Base-by-base conservation (phyloP, 805 yeast genomes). In the Candida tibetensis region DNA sequence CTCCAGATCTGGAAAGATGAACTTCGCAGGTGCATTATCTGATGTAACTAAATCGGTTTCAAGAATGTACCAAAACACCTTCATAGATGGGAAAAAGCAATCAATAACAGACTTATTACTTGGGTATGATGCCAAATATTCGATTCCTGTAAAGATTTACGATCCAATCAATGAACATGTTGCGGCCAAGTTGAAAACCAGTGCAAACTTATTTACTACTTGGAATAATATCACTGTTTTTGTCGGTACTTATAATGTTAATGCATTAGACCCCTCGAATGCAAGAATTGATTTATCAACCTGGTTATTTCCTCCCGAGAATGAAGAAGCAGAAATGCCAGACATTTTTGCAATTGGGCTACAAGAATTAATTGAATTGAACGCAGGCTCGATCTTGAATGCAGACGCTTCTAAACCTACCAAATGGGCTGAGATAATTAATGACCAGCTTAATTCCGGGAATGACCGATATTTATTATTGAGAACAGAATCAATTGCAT, bases 21-120 rank as follows among this genome's bases (percentile, higher is more conserved):
- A 91, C 30, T 65, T 93, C 38, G 98, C 98, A 0, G 97, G 98
- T 25, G 96, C 97, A 0, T 63, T 93, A n/a, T 85, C 96, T 0
- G 99, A 93, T 64, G 96, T 95, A 3, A 89, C 98, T 1, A 93
- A 93, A 62, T 87, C 96, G 0, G 96, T 93, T 6, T 82, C 95
- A 29, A 74, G 99, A 61, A 81, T 93, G 78, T 93, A 93, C 59
- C 91, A 93, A 57, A 93, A 93, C 64, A 91, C 95, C 46, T 93
- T 93, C 62, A 90, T 88, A 52, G 99, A 93, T 62, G 85, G 85
- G 51, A 82, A 81, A 30, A 85, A 89, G 45, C 99, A 93, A 57
- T 77, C 79, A n/a, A 85, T 89, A 2, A 90, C 90, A 44, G 99
- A 91, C 57, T 71, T 85, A 4, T 62, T 91, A 30, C 71, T 93